A percentile compares a stretch with the other conserved stretches of the same genome.
Conservation (phyloP, 176 grass and related monocot species). For the Oryza longistaminata region DNA sequence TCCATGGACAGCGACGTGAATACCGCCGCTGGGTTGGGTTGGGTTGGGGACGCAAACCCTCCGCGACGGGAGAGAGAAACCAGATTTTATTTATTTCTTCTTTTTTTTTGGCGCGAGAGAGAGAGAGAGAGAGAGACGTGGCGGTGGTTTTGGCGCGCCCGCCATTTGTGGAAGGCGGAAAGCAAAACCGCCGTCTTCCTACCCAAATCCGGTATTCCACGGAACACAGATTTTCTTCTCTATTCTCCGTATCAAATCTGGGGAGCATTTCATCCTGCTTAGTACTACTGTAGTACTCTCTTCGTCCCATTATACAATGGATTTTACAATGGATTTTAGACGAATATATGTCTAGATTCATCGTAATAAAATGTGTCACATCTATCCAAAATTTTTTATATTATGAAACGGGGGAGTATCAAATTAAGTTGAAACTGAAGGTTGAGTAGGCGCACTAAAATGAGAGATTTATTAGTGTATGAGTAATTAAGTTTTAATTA, state of each 20-base stretch:
- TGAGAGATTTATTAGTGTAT: too few species aligned
- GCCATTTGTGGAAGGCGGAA: constrained; percentile 13
- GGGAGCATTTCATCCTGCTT: background rate
- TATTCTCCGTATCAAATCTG: background rate
- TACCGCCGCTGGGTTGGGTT: background rate
- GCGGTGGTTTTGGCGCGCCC: background rate
- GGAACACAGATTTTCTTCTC: background rate
- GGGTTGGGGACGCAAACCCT: background rate
- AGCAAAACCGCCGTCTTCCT: constrained; percentile 15
- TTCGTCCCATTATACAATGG: too few species aligned
- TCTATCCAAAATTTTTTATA: too few species aligned
- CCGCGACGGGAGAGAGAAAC: background rate
- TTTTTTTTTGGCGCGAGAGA: too few species aligned
- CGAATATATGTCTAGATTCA: too few species aligned
- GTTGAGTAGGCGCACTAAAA: too few species aligned
- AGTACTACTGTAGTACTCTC: too few species aligned
- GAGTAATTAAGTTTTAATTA: too few species aligned
- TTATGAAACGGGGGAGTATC: too few species aligned
- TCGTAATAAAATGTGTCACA: too few species aligned
- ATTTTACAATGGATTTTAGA: too few species aligned
- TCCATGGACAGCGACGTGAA: background rate
- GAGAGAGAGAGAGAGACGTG: background rate
- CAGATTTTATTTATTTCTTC: background rate
- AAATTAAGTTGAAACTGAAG: too few species aligned
- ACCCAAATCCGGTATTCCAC: background rate